Evolutionary conservation across 176 grass and related monocot species (phyloP).

Genomic region (Thalia dealbata): DNA sequence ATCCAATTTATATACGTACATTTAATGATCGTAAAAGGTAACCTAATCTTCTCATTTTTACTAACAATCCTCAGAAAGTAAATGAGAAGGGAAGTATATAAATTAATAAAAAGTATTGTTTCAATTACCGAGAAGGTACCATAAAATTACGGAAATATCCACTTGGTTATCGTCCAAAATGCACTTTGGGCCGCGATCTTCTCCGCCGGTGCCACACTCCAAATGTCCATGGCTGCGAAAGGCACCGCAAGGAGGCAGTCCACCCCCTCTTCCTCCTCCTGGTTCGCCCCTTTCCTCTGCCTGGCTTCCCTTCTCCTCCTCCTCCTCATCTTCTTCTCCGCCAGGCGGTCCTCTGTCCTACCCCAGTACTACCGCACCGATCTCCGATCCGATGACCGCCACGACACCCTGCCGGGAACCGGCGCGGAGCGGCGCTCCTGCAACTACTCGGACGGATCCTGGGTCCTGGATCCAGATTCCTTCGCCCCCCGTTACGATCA

Average conservation of each 20-base stretch:
- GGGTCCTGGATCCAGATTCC: constrained; percentile 30
- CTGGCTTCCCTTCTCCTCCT: not conserved
- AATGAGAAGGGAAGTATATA: too few relatives aligned
- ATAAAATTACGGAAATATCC: not conserved
- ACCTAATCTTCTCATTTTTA: not conserved
- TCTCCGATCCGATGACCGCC: not conserved
- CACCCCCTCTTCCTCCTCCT: not conserved
- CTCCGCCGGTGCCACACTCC: not conserved
- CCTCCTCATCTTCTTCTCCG: not conserved
- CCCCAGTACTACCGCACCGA: not conserved
- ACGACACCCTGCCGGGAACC: not conserved
- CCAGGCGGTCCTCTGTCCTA: not conserved
- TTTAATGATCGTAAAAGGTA: not conserved
- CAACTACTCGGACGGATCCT: constrained; percentile 54
- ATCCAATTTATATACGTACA: too few relatives aligned
- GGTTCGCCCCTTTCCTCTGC: not conserved
- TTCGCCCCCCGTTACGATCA: constrained; percentile 48
- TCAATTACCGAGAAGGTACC: too few relatives aligned
- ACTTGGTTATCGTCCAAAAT: not conserved
- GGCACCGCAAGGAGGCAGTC: not conserved
- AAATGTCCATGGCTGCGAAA: constrained; percentile 3
- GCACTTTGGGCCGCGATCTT: not conserved
- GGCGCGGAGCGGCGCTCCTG: constrained; percentile 14
- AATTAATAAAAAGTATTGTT: too few relatives aligned
- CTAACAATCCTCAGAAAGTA: too few relatives aligned